Evolutionary conservation across 768 basidiomycete genomes (phyloP), one percentile per base, ranked within the genome.

Genomic region (Pleurotus ostreatus): DNA sequence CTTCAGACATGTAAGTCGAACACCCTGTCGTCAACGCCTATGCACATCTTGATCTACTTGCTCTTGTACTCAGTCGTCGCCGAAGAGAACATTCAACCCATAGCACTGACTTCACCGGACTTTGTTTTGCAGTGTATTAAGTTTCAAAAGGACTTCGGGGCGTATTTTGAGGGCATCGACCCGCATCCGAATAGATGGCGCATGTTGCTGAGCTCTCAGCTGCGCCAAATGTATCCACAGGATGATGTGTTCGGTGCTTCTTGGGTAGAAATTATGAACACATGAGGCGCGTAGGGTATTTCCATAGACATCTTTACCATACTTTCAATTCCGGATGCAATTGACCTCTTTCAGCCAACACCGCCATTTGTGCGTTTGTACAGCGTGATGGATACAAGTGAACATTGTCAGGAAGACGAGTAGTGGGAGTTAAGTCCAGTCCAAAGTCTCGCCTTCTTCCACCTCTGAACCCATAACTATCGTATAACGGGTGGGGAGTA

Each of bases 221-320:
- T 74, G 5, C 66, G 68, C 54, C 57, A 54, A 20, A 60, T 65
- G 37, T 78, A 74, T 60, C 78, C 78, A 1, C 73, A 78, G 34
- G 78, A 79, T 51, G 66, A 79, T 39, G 62, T 55, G 15, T 57
- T 67, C 8, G 74, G 67, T 2, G 61, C 66, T 20, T 59, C 44
- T 25, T 76, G 74, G 74, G 62, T 72, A 4, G 63, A 37, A 39
- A 25, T 26, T 2, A 51, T 55, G 16, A 13, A 39, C 25, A 34
- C 30, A 34, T 34, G 30, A 34, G 30, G 30, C 30, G 30, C 30
- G 30, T 34, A 11, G 30, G 8, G 30, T 34, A 9, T 34, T 34
- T 34, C 3, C 30, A 11, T 34, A 5, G 23, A 5, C 23, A 34
- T 34, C 9, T 11, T 9, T 11, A 34, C 9, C 9, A 8, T 34